Percentiles rank a stretch among this genome's conserved stretches.
These are phyloP conservation scores for Plectosphaerella sp. DNA, from an alignment of 2,329 filamentous ascomycete species.

Conservation along the genomic window DNA sequence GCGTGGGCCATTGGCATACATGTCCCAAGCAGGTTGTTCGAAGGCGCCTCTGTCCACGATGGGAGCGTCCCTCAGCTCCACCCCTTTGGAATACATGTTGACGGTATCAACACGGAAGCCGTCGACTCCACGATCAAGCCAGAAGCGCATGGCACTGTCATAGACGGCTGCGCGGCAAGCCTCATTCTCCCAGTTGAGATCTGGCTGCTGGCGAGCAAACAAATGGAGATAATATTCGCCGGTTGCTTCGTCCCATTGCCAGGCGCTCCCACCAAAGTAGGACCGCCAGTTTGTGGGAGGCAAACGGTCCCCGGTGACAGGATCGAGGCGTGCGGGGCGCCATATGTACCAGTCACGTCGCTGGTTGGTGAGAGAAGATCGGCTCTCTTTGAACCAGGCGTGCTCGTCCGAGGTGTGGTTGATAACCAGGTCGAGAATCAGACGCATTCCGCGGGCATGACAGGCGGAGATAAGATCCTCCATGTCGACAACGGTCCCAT, in stretches of 20 bases:
- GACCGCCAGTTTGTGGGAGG: conserved; percentile 73
- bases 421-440: conserved; percentile 72
- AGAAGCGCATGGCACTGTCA: conserved; percentile 69
- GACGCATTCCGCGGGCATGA: conserved; percentile 60
- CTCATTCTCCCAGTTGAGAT: conserved; percentile 79
- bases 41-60: conserved; percentile 39
- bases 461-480: conserved; percentile 56
- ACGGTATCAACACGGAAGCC: conserved; percentile 74
- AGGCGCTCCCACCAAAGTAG: conserved; percentile 58
- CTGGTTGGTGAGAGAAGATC: conserved; percentile 54
- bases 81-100: conserved; percentile 66
- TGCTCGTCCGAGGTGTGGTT: conserved; percentile 74
- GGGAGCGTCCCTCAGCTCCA: conserved; percentile 53
- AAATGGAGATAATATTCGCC: conserved; percentile 74
- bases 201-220: conserved; percentile 72
- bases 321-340: conserved; percentile 45
- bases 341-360: conserved; percentile 69
- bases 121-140: conserved; percentile 69
- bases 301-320: conserved; percentile 51
- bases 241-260: conserved; percentile 69
- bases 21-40: conserved; percentile 48
- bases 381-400: conserved; percentile 65
- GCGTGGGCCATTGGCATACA: conserved; percentile 63
- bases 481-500: conserved; percentile 63
- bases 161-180: conserved; percentile 67